phyloP scores from a whole-genome alignment of 768 basidiomycete species.

The Russula earlei region DNA sequence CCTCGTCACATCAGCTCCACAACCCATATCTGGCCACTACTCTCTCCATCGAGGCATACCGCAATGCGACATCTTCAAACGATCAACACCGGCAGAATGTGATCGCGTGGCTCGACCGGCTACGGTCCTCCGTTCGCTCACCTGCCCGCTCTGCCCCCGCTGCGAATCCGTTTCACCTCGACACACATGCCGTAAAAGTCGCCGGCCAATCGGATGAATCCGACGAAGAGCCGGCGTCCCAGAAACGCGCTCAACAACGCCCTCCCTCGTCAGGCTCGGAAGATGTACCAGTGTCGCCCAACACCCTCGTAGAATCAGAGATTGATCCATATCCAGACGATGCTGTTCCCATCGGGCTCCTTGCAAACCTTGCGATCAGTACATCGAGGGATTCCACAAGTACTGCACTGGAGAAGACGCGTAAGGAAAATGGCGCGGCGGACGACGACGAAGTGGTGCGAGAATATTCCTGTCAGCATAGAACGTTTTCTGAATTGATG shows the following conservation, averaged over 20 bases:
- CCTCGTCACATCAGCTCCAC: conserved; percentile 42
- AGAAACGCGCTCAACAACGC: background rate
- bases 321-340: conserved; percentile 38
- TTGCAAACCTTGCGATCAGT: conserved; percentile 62
- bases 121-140: conserved; percentile 50
- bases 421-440: conserved; percentile 19
- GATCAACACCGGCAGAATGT: conserved; percentile 61
- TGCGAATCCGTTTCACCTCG: conserved; percentile 34
- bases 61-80: conserved; percentile 67
- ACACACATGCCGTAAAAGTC: conserved; percentile 26
- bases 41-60: conserved; percentile 68
- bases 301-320: conserved; percentile 25
- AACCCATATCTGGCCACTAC: conserved; percentile 77
- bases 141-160: conserved; percentile 35
- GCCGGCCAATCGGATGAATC: conserved; percentile 25
- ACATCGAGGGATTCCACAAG: conserved; percentile 37
- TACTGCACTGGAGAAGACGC: conserved; percentile 8
- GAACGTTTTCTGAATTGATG: conserved; percentile 13
- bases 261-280: conserved; percentile 11
- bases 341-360: conserved; percentile 64
- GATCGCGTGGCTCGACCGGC: conserved; percentile 66
- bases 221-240: conserved; percentile 14
- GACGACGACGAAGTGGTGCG: conserved; percentile 25
- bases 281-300: conserved; percentile 17
- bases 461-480: conserved; percentile 15